phyloP scores from a whole-genome alignment of 306 rosid genomes.

The Prunus persica region DNA sequence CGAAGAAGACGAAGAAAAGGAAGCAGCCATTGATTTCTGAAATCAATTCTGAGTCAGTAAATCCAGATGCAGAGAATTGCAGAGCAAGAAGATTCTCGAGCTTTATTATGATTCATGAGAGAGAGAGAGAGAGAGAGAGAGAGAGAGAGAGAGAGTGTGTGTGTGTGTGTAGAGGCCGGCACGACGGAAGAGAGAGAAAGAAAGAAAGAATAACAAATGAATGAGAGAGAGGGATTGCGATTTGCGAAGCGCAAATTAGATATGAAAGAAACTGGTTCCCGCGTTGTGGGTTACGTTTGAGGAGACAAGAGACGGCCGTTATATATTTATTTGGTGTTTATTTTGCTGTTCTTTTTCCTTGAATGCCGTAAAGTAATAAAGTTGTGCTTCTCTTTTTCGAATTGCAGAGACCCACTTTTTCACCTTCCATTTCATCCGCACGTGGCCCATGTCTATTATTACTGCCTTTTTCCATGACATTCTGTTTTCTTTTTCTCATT shows the following conservation, averaged over 20 bases:
- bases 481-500: too few relatives aligned
- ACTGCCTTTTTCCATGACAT: too few relatives aligned
- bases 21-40: conserved; percentile 13
- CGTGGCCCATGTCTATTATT: too few relatives aligned
- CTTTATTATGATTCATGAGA: conserved; percentile 1
- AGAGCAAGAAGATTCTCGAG: neutral
- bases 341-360: neutral
- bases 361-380: neutral
- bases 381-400: neutral
- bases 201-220: neutral
- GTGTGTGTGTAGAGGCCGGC: conserved; percentile 37
- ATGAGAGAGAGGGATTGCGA: neutral
- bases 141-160: neutral
- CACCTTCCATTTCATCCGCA: too few relatives aligned
- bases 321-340: neutral
- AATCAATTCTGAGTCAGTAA: neutral
- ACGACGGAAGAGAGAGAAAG: conserved; percentile 23
- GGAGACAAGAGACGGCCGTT: conserved; percentile 17
- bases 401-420: neutral
- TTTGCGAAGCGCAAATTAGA: neutral
- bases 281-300: conserved; percentile 36
- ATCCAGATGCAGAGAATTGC: neutral
- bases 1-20: neutral
- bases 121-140: neutral
- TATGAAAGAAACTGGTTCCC: conserved; percentile 33